Percentiles rank a stretch among this genome's conserved stretches.
These are phyloP conservation scores for Physcia stellaris DNA, from an alignment of 495 filamentous ascomycete genomes.

Conservation along the genomic window DNA sequence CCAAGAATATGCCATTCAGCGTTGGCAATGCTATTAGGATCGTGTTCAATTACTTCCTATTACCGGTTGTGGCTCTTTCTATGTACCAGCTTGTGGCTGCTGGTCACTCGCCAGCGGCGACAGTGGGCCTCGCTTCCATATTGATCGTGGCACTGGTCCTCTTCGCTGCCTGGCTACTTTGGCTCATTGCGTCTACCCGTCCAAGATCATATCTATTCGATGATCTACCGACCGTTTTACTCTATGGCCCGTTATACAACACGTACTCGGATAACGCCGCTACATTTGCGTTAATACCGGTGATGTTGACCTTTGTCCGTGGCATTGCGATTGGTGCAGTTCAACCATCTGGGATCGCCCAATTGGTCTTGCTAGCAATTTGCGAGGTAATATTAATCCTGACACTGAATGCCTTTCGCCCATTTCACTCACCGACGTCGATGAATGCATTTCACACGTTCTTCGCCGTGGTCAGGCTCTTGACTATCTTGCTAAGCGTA, in stretches of 20 bases:
- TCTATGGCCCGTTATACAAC: conserved; percentile 95
- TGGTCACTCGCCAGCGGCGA: conserved; percentile 45
- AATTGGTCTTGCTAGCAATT: conserved; percentile 79
- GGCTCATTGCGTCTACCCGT: conserved; percentile 63
- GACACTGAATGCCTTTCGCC: conserved; percentile 76
- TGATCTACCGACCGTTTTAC: conserved; percentile 74
- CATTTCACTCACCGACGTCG: conserved; percentile 82
- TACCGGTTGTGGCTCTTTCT: conserved; percentile 74
- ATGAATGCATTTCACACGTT: conserved; percentile 93
- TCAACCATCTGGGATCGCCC: conserved; percentile 84
- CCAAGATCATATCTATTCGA: conserved; percentile 83
- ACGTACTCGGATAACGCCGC: conserved; percentile 85
- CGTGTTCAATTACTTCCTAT: conserved; percentile 79
- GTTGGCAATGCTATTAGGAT: conserved; percentile 76
- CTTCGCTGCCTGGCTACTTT: conserved; percentile 66
- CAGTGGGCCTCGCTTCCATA: conserved; percentile 58
- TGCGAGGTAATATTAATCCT: conserved; percentile 89
- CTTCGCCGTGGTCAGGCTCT: conserved; percentile 64
- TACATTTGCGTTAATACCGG: conserved; percentile 73
- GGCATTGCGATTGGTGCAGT: conserved; percentile 84
- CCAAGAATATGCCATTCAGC: conserved; percentile 90
- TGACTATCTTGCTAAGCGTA: conserved; percentile 70
- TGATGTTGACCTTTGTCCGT: conserved; percentile 70
- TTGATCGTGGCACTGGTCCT: conserved; percentile 56
- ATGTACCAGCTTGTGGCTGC: conserved; percentile 85